phyloP scores from a whole-genome alignment of 2,329 filamentous ascomycete species.

The Aspergillus viridinutans region DNA sequence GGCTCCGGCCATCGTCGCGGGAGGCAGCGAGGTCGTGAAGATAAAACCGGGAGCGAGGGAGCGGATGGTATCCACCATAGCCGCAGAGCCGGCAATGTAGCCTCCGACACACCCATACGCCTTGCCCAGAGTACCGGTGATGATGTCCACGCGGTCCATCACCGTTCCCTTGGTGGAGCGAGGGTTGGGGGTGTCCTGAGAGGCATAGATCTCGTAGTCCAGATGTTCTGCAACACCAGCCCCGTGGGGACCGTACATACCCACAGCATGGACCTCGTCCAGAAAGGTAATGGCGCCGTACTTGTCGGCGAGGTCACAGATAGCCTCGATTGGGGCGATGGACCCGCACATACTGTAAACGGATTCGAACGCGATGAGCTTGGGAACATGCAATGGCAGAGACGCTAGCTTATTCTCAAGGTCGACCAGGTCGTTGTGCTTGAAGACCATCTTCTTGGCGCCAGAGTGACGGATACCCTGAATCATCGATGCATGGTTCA shows the following conservation, averaged over 20 bases:
- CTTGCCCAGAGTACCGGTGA: slow-evolving; percentile 94
- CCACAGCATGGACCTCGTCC: slow-evolving; percentile 97
- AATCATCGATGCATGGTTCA: slow-evolving; percentile 99
- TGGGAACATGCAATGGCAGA: slow-evolving; percentile 77
- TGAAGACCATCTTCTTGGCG: slow-evolving; percentile 96
- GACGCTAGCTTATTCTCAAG: slow-evolving; percentile 89
- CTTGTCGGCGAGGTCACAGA: slow-evolving; percentile 94
- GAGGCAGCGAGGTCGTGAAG: slow-evolving; percentile 94
- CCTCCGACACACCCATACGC: slow-evolving; percentile 97
- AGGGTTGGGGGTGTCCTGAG: slow-evolving; percentile 57
- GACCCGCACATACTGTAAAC: slow-evolving; percentile 99
- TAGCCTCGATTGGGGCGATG: slow-evolving; percentile 90
- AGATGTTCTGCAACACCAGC: slow-evolving; percentile 97
- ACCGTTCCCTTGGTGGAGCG: slow-evolving; percentile 63
- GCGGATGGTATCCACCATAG: slow-evolving; percentile 86
- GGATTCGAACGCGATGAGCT: slow-evolving; percentile 98
- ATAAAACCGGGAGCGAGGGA: slow-evolving; percentile 97
- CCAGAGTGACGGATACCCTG: slow-evolving; percentile 97
- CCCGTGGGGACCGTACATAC: slow-evolving; percentile 96
- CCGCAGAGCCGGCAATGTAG: slow-evolving; percentile 87
- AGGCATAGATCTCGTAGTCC: slow-evolving; percentile 80
- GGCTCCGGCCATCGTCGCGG: slow-evolving; percentile 94
- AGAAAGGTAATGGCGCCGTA: slow-evolving; percentile 97
- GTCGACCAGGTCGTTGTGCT: slow-evolving; percentile 94
- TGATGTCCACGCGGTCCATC: slow-evolving; percentile 96